Evolutionary conservation across 768 basidiomycete genomes (phyloP), one percentile per base, ranked within the genome.

Genomic region (Termitomyces titanicus): DNA sequence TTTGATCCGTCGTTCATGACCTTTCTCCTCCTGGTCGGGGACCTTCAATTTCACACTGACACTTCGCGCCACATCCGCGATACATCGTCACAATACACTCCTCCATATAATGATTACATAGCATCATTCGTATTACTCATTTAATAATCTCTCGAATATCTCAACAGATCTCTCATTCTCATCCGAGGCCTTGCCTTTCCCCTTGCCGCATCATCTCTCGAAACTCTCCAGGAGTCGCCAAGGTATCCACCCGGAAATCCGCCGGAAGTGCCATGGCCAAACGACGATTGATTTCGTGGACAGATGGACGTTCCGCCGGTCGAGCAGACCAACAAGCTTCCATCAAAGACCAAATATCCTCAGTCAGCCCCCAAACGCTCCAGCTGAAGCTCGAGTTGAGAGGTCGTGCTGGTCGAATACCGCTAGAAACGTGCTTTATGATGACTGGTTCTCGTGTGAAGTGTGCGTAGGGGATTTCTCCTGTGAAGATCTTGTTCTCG

Each of bases 301-400:
- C 27, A 22, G 39, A n/a, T 27, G 51, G 51, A 10, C 56, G 56
- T 24, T 53, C 51, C 4, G 8, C n/a, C 3, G 56, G 56, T 9
- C 9, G 33, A 33, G 22, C 25, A 27, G 15, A 33, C 57, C 57
- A 58, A 33, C 53, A 58, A 18, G 3, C 31, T 31, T 51, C 31
- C 53, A 55, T 55, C 18, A 58, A 43, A 17, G 40, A 45, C 57
- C 53, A 58, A 33, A 58, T 50, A 38, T 44, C 25, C 27, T 35
- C 35, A 37, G 33, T 50, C 12, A 48, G 25, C 34, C 53, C 47
- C 42, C 43, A 57, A 7, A 44, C 33, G 18, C 17, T 24, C 51
- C 56, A 57, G 10, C 34, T 20, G 18, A 29, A n/a, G n/a, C 35
- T 48, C 7, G 40, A 44, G 5, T 38, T 8, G 18, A 29, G n/a